Evolutionary conservation across 805 yeast species (phyloP), one percentile per base, ranked within the genome.

Genomic region (Lachancea waltii): DNA sequence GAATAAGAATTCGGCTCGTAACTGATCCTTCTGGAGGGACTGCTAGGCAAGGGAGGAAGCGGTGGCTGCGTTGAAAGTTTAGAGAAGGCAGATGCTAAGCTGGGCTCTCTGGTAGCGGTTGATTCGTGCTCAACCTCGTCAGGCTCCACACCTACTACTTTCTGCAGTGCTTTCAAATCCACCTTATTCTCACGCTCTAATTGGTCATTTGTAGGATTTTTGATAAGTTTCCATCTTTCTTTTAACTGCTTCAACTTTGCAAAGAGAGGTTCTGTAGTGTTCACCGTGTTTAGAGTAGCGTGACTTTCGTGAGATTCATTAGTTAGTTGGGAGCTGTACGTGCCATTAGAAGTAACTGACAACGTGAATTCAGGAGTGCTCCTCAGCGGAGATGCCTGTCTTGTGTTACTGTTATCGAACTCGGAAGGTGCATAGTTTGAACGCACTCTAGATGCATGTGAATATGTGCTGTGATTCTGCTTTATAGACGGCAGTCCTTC

Each of bases 121-220:
- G 3, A 7, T 15, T 18, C 13, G 14, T 14, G 26, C 2, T 14
- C 14, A 13, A 36, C 26, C 5, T 44, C 43, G 6, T 42, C 40
- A 1, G 35, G 33, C 6, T 36, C 42, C 6, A 57, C 57, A 20
- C 64, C 65, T 28, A 61, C 60, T 2, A 62, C 64, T 31, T 60
- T 59, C 41, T 61, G 63, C n/a, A 61, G 41, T 5, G 62, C 64
- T 33, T 53, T 56, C 16, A 61, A 54, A 41, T 61, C 63, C 8
- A 61, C 60, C 11, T 46, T 50, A 10, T 38, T 35, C 20, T 41
- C 44, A 7, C 22, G 37, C 7, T 44, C 42, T 16, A 25, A 30
- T 2, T 36, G 35, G 17, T 41, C 42, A 5, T 54, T 46, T 11
- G 45, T 39, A 0, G 59, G 62, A 38, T 59, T 59, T 36, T 58